Conservation (phyloP, 1,284 basidiomycete genomes). For the Caloboletus inedulis region DNA sequence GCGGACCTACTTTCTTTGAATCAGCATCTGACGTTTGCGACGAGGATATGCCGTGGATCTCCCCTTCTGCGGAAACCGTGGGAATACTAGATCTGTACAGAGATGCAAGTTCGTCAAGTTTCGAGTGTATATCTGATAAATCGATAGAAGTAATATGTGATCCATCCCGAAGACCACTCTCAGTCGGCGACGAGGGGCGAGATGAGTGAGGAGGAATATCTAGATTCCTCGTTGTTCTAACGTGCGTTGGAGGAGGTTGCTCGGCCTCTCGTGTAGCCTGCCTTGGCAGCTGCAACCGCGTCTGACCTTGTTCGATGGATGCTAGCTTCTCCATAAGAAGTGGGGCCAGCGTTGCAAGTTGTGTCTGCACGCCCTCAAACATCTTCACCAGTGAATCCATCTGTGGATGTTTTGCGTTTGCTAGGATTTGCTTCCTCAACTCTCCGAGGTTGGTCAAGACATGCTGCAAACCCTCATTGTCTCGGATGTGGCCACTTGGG, state of each 20-base stretch:
- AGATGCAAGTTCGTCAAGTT: conserved; percentile 30
- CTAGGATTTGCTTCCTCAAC: conserved; percentile 16
- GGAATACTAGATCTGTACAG: conserved; percentile 18
- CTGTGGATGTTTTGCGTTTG: conserved; percentile 16
- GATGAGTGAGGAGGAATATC: conserved; percentile 3
- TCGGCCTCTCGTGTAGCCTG: conserved; percentile 10
- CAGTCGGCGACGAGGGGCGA: neutral
- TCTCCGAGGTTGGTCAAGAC: conserved; percentile 26
- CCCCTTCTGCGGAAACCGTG: conserved; percentile 2
- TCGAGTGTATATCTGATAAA: conserved; percentile 26
- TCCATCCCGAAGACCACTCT: neutral
- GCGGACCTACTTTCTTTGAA: conserved; percentile 26
- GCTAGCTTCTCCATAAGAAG: conserved; percentile 25
- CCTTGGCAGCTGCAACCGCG: conserved; percentile 12
- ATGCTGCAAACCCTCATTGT: conserved; percentile 8
- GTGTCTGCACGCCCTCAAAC: conserved; percentile 26
- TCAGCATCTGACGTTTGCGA: conserved; percentile 5
- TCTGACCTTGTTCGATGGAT: conserved; percentile 28
- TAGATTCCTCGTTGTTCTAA: conserved; percentile 6
- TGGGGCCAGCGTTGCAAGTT: conserved; percentile 20
- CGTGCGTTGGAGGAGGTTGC: neutral
- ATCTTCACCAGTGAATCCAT: conserved; percentile 22
- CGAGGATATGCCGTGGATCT: neutral
- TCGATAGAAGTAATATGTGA: conserved; percentile 5
- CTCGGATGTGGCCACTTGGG: neutral